phyloP scores from a whole-genome alignment of 2,329 filamentous ascomycete genomes.

The Botrytis elliptica region DNA sequence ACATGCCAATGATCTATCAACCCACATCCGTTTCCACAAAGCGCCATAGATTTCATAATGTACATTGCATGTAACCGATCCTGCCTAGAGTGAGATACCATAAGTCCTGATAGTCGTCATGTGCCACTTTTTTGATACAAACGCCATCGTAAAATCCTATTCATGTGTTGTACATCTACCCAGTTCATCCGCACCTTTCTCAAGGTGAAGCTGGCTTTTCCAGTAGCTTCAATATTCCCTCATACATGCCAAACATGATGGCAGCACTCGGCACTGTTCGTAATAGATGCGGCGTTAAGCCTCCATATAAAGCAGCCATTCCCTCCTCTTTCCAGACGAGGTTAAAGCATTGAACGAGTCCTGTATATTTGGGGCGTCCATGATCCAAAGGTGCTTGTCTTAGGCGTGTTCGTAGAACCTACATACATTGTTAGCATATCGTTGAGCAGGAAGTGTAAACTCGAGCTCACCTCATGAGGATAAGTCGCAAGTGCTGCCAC shows the following conservation, averaged over 20 bases:
- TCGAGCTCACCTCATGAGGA: slow-evolving; percentile 73
- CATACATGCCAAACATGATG: slow-evolving; percentile 92
- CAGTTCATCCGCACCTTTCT: background rate
- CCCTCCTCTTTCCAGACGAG: slow-evolving; percentile 87
- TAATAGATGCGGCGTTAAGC: slow-evolving; percentile 86
- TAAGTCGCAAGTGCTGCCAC: slow-evolving; percentile 83
- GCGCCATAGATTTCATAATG: slow-evolving; percentile 18
- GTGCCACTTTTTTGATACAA: slow-evolving; percentile 24
- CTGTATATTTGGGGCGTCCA: slow-evolving; percentile 79
- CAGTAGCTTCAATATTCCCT: slow-evolving; percentile 41
- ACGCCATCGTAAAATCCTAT: slow-evolving; percentile 27
- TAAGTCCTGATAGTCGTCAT: slow-evolving; percentile 16
- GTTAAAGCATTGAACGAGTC: slow-evolving; percentile 83
- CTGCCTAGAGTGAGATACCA: slow-evolving; percentile 5
- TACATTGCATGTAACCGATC: slow-evolving; percentile 12
- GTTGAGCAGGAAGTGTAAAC: background rate
- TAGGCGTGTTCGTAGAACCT: slow-evolving; percentile 80
- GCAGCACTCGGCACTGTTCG: slow-evolving; percentile 88
- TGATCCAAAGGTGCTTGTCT: slow-evolving; percentile 76
- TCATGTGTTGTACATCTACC: slow-evolving; percentile 15
- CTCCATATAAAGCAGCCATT: slow-evolving; percentile 81
- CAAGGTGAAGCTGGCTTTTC: slow-evolving; percentile 33
- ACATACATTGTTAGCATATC: slow-evolving; percentile 21
- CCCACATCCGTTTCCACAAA: slow-evolving; percentile 6
- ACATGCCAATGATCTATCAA: slow-evolving; percentile 8